These are phyloP conservation scores for Neoconidiobolus thromboides DNA, from an alignment of 371 early-diverging fungal genomes.

Conservation along the genomic window DNA sequence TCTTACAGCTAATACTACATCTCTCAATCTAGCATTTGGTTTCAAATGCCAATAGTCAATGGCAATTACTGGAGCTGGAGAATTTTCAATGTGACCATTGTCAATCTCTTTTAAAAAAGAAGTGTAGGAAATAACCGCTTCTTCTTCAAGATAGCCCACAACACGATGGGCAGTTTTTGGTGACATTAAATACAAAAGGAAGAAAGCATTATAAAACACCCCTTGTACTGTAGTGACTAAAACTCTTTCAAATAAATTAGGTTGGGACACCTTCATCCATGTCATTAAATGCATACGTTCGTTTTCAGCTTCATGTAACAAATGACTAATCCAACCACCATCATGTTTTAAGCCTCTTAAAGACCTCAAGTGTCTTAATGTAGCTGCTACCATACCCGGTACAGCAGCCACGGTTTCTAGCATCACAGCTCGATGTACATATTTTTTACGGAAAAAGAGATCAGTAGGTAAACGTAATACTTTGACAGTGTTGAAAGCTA, in stretches of 20 bases:
- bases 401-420: constrained; percentile 19
- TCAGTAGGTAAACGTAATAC: constrained; percentile 49
- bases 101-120: constrained; percentile 78
- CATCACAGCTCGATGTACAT: constrained; percentile 68
- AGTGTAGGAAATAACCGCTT: constrained; percentile 86
- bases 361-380: constrained; percentile 66
- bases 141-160: constrained; percentile 68
- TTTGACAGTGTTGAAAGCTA: constrained; percentile 49
- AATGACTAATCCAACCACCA: constrained; percentile 68
- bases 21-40: constrained; percentile 61
- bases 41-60: constrained; percentile 81
- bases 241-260: constrained; percentile 36
- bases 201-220: constrained; percentile 79
- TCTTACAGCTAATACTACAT: constrained; percentile 87
- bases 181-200: constrained; percentile 57
- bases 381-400: constrained; percentile 83
- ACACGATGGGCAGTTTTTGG: constrained; percentile 72
- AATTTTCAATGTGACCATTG: constrained; percentile 43
- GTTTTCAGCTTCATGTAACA: constrained; percentile 83
- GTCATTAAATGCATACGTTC: constrained; percentile 73
- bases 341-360: constrained; percentile 67
- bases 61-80: constrained; percentile 56
- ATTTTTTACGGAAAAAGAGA: constrained; percentile 53
- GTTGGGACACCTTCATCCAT: constrained; percentile 62
- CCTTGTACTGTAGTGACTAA: constrained; percentile 59